Base-by-base conservation (phyloP, 495 filamentous ascomycete genomes). In the Rostrohypoxylon terebratum region DNA sequence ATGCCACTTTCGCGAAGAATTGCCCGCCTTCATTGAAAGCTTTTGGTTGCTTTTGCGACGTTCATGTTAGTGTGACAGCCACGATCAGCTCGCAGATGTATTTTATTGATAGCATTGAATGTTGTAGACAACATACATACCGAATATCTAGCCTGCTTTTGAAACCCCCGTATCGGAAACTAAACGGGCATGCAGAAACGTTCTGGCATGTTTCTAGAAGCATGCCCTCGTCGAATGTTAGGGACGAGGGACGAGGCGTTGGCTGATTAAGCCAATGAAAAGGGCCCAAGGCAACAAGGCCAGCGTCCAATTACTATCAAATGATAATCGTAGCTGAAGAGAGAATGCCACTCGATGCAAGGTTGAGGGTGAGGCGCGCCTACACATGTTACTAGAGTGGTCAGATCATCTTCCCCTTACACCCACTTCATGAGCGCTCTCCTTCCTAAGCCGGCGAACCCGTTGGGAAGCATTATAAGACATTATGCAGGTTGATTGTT, bases 361-460 rank as follows among this genome's bases (percentile, higher is more conserved):
- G 48, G 50, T 66, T 70, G 57, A 54, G 20, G 31, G 59, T 70
- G 58, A 66, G 50, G 58, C 71, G 66, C 62, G 61, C 66, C 20
- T 67, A 66, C 20, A 59, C 18, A 38, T 50, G 7, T 48, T 42
- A 20, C 50, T 47, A 59, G 42, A 66, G 44, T 70, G 66, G 58
- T 60, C 31, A 28, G 28, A 53, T 40, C n/a, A 31, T 31, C 45
- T 51, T 59, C n/a, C 55, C 45, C 21, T 20, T 36, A 38, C n/a
- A 13, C 48, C n/a, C 34, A 28, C 50, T 45, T 63, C 20, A 47
- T 51, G 5, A 42, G 8, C 40, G 28, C 8, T 48, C 23, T 33
- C 64, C 64, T 53, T 67, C 44, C 16, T 51, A 44, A 47, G 34
- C n/a, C 16, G 21, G 55, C 14, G 59, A 18, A 38, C 47, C 3